These are phyloP conservation scores for Tuber indicum DNA, from an alignment of 495 filamentous ascomycete species.

Conservation along the genomic window DNA sequence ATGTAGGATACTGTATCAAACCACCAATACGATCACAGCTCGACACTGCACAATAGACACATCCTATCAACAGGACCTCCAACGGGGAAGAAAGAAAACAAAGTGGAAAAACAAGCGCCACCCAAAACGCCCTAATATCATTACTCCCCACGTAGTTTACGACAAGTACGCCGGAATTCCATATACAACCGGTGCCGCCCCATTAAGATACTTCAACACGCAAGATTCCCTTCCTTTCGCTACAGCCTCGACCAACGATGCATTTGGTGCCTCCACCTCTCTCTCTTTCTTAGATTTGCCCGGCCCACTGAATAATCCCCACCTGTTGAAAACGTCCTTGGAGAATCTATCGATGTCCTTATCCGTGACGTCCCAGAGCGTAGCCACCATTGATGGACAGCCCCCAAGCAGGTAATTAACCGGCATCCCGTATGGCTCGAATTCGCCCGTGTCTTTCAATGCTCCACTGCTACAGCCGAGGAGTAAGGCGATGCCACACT, in stretches of 20 bases:
- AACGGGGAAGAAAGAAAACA: neutral
- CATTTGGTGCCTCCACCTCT: slow-evolving; percentile 11
- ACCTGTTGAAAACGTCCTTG: slow-evolving; percentile 65
- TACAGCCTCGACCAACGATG: slow-evolving; percentile 67
- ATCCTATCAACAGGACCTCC: neutral
- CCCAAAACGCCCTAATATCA: slow-evolving; percentile 14
- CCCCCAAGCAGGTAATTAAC: slow-evolving; percentile 86
- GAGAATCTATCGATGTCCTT: slow-evolving; percentile 92
- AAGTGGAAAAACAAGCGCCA: slow-evolving; percentile 15
- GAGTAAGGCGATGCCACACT: slow-evolving; percentile 72
- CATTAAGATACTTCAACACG: slow-evolving; percentile 82
- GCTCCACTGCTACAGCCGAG: slow-evolving; percentile 85
- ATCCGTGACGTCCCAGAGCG: slow-evolving; percentile 96
- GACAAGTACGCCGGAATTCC: slow-evolving; percentile 74
- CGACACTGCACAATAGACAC: neutral
- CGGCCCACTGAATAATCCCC: slow-evolving; percentile 61
- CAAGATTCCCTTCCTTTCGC: slow-evolving; percentile 64
- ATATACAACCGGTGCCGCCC: slow-evolving; percentile 87
- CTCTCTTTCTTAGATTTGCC: slow-evolving; percentile 33
- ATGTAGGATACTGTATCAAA: neutral
- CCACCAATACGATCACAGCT: neutral
- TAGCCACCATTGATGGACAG: slow-evolving; percentile 73
- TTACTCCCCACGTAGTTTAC: slow-evolving; percentile 1
- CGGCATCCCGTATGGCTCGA: slow-evolving; percentile 82
- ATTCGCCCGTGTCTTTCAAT: slow-evolving; percentile 73